Percentiles rank a stretch among this genome's conserved stretches.
phyloP scores from a whole-genome alignment of 768 basidiomycete species.

The Amylocystis lapponica region DNA sequence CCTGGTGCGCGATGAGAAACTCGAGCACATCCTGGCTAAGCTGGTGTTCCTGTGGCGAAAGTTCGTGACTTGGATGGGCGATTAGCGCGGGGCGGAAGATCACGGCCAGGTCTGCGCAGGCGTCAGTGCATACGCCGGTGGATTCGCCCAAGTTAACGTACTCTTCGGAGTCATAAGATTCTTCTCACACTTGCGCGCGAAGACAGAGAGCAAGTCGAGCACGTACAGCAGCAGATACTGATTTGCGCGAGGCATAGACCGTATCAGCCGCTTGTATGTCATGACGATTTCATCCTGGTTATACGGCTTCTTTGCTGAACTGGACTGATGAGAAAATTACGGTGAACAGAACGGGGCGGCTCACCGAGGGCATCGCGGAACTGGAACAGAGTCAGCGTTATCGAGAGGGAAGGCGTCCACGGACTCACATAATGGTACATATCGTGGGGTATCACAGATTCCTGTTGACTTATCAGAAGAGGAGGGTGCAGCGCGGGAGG shows the following conservation, averaged over 20 bases:
- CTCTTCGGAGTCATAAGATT: conserved; percentile 96
- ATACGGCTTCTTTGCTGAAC: conserved; percentile 57
- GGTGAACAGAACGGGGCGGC: conserved; percentile 13
- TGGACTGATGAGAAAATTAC: conserved; percentile 10
- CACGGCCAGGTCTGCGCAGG: conserved; percentile 76
- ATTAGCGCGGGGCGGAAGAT: conserved; percentile 96
- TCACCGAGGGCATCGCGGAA: conserved; percentile 77
- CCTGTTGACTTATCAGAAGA: conserved; percentile 39
- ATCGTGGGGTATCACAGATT: conserved; percentile 89
- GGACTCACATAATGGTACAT: conserved; percentile 79
- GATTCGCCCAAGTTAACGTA: conserved; percentile 32
- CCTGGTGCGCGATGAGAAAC: conserved; percentile 94
- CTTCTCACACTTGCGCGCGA: conserved; percentile 83
- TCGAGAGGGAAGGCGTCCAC: conserved; percentile 3
- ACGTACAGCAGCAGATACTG: conserved; percentile 97
- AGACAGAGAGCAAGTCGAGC: conserved; percentile 91
- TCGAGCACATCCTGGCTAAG: conserved; percentile 89
- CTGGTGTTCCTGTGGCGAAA: conserved; percentile 80
- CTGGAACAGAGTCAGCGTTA: conserved; percentile 30
- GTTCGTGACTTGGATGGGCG: conserved; percentile 82
- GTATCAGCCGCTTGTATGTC: conserved; percentile 81
- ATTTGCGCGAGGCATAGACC: conserved; percentile 79
- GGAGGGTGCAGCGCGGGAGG: conserved; percentile 6
- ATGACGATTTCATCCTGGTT: conserved; percentile 69
- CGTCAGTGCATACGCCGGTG: not conserved